Evolutionary conservation across 2,329 filamentous ascomycete genomes (phyloP).

Genomic region (Hypoxylon sp.): DNA sequence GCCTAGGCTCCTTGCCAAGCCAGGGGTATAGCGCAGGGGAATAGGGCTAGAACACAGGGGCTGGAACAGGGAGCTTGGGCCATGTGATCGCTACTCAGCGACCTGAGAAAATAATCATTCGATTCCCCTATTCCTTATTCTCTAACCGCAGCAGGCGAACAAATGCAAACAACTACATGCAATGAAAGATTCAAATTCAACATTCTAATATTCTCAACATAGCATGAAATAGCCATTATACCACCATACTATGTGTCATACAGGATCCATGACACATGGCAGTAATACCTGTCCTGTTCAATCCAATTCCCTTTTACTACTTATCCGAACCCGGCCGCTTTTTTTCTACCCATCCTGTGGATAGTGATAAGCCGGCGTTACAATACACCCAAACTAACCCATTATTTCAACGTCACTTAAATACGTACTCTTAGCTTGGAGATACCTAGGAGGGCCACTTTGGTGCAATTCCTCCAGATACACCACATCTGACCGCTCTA

Average conservation of each 20-base stretch:
- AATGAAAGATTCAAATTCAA: slow-evolving; percentile 16
- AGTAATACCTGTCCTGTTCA: slow-evolving; percentile 10
- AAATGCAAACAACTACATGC: slow-evolving; percentile 5
- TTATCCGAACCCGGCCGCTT: slow-evolving; percentile 21
- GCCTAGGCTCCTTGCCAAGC: slow-evolving; percentile 29
- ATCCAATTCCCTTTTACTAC: slow-evolving; percentile 20
- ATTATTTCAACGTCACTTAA: slow-evolving; percentile 19
- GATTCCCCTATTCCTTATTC: slow-evolving; percentile 17
- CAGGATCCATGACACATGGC: slow-evolving; percentile 10
- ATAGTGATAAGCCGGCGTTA: slow-evolving; percentile 22
- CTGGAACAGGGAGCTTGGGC: slow-evolving; percentile 41
- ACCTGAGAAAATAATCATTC: slow-evolving; percentile 1
- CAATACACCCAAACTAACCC: slow-evolving; percentile 28
- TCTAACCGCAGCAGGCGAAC: slow-evolving; percentile 6
- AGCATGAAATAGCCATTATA: slow-evolving; percentile 3
- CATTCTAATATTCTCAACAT: slow-evolving; percentile 2
- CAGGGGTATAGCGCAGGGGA: slow-evolving; percentile 19
- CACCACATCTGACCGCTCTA: slow-evolving; percentile 20
- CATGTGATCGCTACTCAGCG: slow-evolving; percentile 17
- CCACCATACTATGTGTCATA: slow-evolving; percentile 8
- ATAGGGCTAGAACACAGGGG: slow-evolving; percentile 29
- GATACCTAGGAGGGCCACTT: slow-evolving; percentile 23
- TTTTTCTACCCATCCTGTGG: slow-evolving; percentile 30
- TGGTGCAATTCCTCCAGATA: slow-evolving; percentile 15
- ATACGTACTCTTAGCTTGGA: slow-evolving; percentile 18